phyloP scores from a whole-genome alignment of 1,284 basidiomycete species.

The Sporisorium reilianum region DNA sequence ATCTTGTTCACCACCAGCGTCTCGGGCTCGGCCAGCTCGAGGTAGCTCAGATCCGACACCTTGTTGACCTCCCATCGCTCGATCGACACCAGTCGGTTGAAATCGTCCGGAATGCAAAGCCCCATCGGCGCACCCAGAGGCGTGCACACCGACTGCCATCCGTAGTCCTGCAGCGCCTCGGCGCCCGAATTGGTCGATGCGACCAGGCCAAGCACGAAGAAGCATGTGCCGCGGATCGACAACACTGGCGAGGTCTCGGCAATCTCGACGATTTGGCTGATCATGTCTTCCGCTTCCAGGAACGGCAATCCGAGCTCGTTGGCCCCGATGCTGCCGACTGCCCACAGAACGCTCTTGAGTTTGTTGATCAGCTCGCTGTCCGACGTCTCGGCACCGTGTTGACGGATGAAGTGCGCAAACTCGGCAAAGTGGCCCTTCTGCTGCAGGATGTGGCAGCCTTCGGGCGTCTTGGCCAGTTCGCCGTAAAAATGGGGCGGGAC shows the following conservation, averaged over 20 bases:
- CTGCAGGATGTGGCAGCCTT: slow-evolving; percentile 88
- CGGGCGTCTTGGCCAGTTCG: slow-evolving; percentile 93
- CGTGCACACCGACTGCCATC: slow-evolving; percentile 82
- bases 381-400: slow-evolving; percentile 84
- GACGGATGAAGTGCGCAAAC: slow-evolving; percentile 88
- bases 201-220: slow-evolving; percentile 89
- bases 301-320: slow-evolving; percentile 90
- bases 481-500: slow-evolving; percentile 97
- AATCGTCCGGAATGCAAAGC: slow-evolving; percentile 85
- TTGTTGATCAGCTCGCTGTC: slow-evolving; percentile 86
- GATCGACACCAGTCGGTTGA: slow-evolving; percentile 85
- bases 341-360: slow-evolving; percentile 96
- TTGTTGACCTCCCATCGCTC: slow-evolving; percentile 76
- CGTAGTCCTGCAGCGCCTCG: slow-evolving; percentile 87
- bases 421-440: slow-evolving; percentile 92
- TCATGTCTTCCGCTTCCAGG: slow-evolving; percentile 91
- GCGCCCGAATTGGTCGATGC: slow-evolving; percentile 80
- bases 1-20: slow-evolving; percentile 83
- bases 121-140: slow-evolving; percentile 90
- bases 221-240: slow-evolving; percentile 94
- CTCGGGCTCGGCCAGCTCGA: slow-evolving; percentile 70
- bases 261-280: slow-evolving; percentile 88
- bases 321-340: slow-evolving; percentile 93
- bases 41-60: slow-evolving; percentile 29
- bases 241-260: slow-evolving; percentile 88